Evolutionary conservation across 192 early-diverging fungal species (phyloP), one percentile per base, ranked within the genome.

Genomic region (Coemansia sp.): DNA sequence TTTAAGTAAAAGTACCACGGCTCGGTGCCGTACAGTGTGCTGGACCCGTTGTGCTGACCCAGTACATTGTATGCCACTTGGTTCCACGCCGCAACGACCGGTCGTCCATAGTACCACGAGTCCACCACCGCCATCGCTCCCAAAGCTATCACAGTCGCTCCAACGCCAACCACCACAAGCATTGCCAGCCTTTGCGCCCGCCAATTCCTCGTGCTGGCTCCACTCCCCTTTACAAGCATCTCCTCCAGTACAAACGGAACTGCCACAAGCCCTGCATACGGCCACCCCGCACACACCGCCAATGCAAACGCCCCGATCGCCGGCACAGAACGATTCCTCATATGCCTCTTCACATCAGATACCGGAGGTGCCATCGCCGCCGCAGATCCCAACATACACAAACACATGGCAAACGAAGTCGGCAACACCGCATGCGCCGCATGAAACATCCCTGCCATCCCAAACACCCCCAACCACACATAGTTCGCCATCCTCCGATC

Each of bases 21-120:
- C 71, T 99, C 95, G 1, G 92, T 93, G 22, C 96, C 94, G 73
- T 87, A 97, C 23, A 97, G 83, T 48, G 90, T 76, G 9, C 93
- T 89, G 1, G 88, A 87, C 18, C 85, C 65, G 59, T 68, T 54
- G 78, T 84, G 16, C 74, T 22, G 35, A 8, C 70, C 78, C 77
- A 98, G 90, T 2, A 99, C 88, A 67, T 99, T 99, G 73, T 99
- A 99, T 23, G 85, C 61, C 3, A 99, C 84, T 66, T 97, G 91
- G 71, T 97, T 97, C 71, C 86, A 82, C 18, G 93, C 89, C 5
- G 93, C 93, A 3, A 96, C 53, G 1, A 82, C 84, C 22, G 80
- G 57, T 10, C 82, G 75, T 11, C 84, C 75, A 75, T 99, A 99
- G 64, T 89, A 92, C 58, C 73, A 81, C 26, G 76, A 88, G 71